phyloP scores from a whole-genome alignment of 805 yeast genomes.

The Candida easanensis region DNA sequence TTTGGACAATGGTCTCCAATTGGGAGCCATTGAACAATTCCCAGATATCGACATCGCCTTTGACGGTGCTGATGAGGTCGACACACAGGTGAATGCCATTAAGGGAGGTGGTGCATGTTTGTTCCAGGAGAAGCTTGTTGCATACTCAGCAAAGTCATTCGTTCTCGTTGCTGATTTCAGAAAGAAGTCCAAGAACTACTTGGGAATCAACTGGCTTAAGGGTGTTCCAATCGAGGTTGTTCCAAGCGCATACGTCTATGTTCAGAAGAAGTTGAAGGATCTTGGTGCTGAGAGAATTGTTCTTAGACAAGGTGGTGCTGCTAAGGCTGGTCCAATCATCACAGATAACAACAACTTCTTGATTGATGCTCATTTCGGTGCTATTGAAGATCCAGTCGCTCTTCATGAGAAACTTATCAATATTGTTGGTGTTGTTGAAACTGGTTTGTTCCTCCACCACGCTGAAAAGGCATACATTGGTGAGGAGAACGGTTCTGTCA shows the following conservation, averaged over 20 bases:
- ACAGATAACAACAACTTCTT: constrained; percentile 95
- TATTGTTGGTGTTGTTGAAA: constrained; percentile 93
- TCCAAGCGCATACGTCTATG: constrained; percentile 81
- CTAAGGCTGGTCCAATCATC: constrained; percentile 95
- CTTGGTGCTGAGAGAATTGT: constrained; percentile 64
- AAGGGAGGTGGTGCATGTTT: constrained; percentile 99
- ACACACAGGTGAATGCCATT: constrained; percentile 72
- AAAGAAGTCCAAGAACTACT: constrained; percentile 61
- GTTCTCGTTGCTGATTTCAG: constrained; percentile 90
- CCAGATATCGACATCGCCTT: constrained; percentile 88
- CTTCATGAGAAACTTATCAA: constrained; percentile 68
- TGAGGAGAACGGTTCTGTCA: constrained; percentile 67
- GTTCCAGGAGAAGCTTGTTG: constrained; percentile 94
- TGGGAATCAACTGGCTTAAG: constrained; percentile 81
- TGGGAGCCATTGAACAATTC: constrained; percentile 81
- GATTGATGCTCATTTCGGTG: constrained; percentile 91
- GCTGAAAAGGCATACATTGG: constrained; percentile 89
- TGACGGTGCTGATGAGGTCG: constrained; percentile 99
- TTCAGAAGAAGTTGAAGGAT: constrained; percentile 54
- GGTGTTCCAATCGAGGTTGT: constrained; percentile 97
- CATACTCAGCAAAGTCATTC: constrained; percentile 71
- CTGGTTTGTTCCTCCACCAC: constrained; percentile 76
- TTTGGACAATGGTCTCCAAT: constrained; percentile 69
- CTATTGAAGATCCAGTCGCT: constrained; percentile 46
- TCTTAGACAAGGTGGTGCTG: constrained; percentile 81